Base-by-base conservation (phyloP, 2,329 filamentous ascomycete species). In the Monilinia vaccinii-corymbosi region DNA sequence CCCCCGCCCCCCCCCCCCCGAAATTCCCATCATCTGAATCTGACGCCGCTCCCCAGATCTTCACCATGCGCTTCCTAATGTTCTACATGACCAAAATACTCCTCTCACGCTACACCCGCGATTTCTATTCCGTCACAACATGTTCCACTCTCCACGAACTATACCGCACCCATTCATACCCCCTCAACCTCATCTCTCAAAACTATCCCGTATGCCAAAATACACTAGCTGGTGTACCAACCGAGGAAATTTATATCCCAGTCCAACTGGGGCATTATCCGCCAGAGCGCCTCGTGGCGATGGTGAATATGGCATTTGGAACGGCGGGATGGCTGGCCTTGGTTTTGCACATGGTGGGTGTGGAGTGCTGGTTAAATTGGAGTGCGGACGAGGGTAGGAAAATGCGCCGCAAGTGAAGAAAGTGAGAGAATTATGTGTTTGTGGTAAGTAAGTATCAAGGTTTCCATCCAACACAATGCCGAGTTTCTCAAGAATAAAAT, bases 61-160 rank as follows among this genome's bases (percentile, higher is more conserved):
- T 55, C 51, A 55, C 51, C 14, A 55, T 55, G 51, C 51, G 51
- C 13, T 3, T 55, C 25, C 16, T 55, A 8, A 55, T 55, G 38
- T 11, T 11, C n/a, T 16, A 10, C 13, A 8, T 55, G 5, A 10
- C 4, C 1, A 14, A 1, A 23, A 18, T 55, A 2, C 6, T 55
- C 14, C 38, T 55, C n/a, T 55, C 51, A 1, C 44, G 44, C 16
- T 8, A 38, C 23, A 49, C 55, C 44, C 51, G 51, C 28, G n/a
- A 28, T 4, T 56, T 57, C 14, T 38, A 57, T n/a, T 40, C 44
- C 9, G 18, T 48, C 21, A 57, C 42, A 11, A 49, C 32, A 21
- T 57, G 55, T 21, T 57, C 44, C 11, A n/a, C 18, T 10, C 11
- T 57, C 9, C 32, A 13, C 14, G n/a, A 57, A 28, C 23, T 57